These are phyloP conservation scores for Urochloa ruziziensis DNA, from an alignment of 176 grass and related monocot genomes.

Conservation along the genomic window DNA sequence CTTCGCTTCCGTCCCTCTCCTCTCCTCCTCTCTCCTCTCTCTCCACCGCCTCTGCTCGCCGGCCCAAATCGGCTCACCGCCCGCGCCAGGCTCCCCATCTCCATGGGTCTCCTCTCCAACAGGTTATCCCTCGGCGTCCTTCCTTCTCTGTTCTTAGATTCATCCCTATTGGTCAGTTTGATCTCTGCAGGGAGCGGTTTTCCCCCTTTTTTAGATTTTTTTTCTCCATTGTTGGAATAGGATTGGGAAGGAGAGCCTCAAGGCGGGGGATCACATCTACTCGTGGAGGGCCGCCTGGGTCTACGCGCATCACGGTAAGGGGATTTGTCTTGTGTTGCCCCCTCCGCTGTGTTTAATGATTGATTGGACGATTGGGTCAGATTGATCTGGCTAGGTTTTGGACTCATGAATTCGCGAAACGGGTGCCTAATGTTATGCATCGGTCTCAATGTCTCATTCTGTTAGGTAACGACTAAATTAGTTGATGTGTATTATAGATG, in stretches of 20 bases:
- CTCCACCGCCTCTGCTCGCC: background rate
- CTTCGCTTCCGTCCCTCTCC: background rate
- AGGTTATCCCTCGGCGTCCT: background rate
- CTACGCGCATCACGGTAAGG: conserved; percentile 79
- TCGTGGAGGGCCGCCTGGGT: conserved; percentile 72
- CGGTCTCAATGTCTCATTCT: background rate
- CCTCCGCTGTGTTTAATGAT: background rate
- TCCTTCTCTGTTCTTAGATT: background rate
- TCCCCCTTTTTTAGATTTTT: background rate
- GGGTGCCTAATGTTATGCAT: background rate
- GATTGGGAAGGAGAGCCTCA: conserved; percentile 63
- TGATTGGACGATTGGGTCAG: background rate
- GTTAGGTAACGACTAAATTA: background rate
- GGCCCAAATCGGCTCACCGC: background rate
- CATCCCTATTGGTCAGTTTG: background rate
- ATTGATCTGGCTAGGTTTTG: background rate
- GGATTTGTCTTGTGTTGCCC: background rate
- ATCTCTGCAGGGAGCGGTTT: background rate
- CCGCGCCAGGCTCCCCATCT: background rate
- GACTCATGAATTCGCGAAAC: background rate
- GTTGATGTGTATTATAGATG: too few relatives aligned
- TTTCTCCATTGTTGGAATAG: background rate
- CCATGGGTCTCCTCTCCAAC: conserved; percentile 60
- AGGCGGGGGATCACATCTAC: conserved; percentile 82
- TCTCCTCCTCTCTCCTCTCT: background rate